phyloP scores from a whole-genome alignment of 306 rosid genomes.

The Sicyos edulis region DNA sequence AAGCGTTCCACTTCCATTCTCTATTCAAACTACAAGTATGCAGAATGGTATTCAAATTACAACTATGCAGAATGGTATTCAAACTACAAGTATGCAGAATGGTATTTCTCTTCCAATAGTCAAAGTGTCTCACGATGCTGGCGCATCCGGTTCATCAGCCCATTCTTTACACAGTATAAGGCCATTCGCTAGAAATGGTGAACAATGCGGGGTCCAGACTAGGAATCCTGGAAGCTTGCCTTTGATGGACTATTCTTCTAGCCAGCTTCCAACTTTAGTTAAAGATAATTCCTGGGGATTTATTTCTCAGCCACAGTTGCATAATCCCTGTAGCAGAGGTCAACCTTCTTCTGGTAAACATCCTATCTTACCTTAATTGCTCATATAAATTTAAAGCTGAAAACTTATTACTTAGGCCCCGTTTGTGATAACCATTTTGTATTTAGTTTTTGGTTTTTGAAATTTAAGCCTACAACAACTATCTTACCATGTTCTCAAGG shows the following conservation, averaged over 20 bases:
- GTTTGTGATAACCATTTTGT: too few species aligned
- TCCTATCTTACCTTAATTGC: constrained; percentile 1
- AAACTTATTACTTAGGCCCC: not conserved
- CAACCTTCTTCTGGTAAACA: constrained; percentile 65
- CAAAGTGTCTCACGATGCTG: constrained; percentile 11
- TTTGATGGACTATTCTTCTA: constrained; percentile 63
- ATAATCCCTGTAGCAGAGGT: constrained; percentile 34
- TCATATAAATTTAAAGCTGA: not conserved
- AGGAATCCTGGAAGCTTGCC: constrained; percentile 58
- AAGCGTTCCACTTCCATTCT: constrained; percentile 1
- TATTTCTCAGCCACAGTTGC: constrained; percentile 65
- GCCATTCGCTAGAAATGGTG: constrained; percentile 47
- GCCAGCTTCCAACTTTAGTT: constrained; percentile 77
- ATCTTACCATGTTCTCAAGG: too few species aligned
- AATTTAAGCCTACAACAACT: too few species aligned
- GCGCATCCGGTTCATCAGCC: constrained; percentile 31
- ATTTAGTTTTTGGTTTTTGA: too few species aligned
- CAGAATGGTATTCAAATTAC: constrained; percentile 11
- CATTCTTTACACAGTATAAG: constrained; percentile 47
- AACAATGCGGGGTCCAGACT: constrained; percentile 43
- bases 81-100: constrained; percentile 6
- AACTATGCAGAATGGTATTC: constrained; percentile 1
- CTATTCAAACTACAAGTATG: constrained; percentile 16
- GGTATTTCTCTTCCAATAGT: not conserved
- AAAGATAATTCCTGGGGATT: constrained; percentile 73